Evolutionary conservation across 139 green algal genomes (phyloP), one percentile per base, ranked within the genome.

Genomic region (Chlorella sp.): DNA sequence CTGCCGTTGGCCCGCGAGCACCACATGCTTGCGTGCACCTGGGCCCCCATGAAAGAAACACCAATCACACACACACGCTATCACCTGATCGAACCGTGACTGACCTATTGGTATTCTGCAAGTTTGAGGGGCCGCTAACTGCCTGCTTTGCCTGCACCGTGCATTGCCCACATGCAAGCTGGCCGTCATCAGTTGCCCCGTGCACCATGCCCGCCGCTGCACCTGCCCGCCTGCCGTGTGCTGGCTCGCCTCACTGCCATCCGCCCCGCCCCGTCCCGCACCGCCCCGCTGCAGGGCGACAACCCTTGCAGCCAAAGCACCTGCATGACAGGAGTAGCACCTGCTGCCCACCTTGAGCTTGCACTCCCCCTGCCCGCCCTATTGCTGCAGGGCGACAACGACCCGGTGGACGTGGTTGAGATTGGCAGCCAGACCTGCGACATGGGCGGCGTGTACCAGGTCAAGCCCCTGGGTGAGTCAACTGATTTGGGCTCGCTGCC

Each of bases 371-470:
- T n/a, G n/a, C n/a, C 9, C 44, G 17, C 7, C 9, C 14, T 24
- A 20, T n/a, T n/a, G n/a, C 4, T 60, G 46, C 85, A 92, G 90
- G 90, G 97, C 80, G 97, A 99, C 94, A 99, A 99, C 90, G 97
- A 99, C 85, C 97, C 97, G 9, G 96, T 99, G 9, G 97, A 99
- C 85, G 95, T 99, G 36, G 97, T 99, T 16, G 97, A 99, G 91
- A 99, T 99, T 81, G 95, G 96, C 65, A 91, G 85, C 58, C 43
- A 73, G 5, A 24, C 83, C 14, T 87, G 90, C 44, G 86, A 93
- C 41, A 96, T 95, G 91, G 97, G 97, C 48, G 96, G 96, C 82
- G 95, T 99, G 76, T 98, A 98, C 91, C 87, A 90, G 74, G 72
- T 72, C 81, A 85, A 85, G 81, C 81, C 81, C 51, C 70, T 85